phyloP scores from a whole-genome alignment of 345 rosid genomes.

The Eucalyptus urophylla region DNA sequence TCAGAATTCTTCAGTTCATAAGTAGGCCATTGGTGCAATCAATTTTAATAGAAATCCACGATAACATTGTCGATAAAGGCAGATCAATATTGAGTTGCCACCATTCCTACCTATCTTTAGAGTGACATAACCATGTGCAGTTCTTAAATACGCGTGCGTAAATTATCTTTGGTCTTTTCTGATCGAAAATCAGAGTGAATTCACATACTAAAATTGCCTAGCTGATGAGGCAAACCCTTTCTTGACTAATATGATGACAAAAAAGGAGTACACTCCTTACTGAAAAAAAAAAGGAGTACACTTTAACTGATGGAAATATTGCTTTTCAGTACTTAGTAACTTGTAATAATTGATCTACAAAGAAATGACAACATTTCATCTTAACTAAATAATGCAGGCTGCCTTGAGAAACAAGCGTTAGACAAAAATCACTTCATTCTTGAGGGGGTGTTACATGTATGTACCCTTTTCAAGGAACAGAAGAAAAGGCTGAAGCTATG shows the following conservation, averaged over 20 bases:
- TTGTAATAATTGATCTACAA: not conserved
- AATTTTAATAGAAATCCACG: not conserved
- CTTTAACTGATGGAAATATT: not conserved
- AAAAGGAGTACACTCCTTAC: not conserved
- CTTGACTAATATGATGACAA: not conserved
- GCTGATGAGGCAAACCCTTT: not conserved
- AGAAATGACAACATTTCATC: not conserved
- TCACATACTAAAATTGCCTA: not conserved
- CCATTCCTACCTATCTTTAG: not conserved
- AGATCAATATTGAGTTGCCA: not conserved
- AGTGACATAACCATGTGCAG: not conserved
- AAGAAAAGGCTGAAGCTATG: not conserved
- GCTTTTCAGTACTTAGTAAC: not conserved
- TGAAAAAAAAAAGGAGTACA: not conserved
- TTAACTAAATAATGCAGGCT: not conserved
- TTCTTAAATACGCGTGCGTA: not conserved
- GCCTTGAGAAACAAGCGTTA: not conserved
- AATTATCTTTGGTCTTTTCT: not conserved
- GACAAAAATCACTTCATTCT: not conserved
- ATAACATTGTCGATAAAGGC: not conserved
- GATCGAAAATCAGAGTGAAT: not conserved
- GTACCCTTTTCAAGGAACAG: not conserved
- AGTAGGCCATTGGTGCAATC: not conserved
- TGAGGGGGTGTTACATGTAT: not conserved
- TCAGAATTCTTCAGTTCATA: not conserved